Base-by-base conservation (phyloP, 331 rosid species). In the Quercus lobata region DNA sequence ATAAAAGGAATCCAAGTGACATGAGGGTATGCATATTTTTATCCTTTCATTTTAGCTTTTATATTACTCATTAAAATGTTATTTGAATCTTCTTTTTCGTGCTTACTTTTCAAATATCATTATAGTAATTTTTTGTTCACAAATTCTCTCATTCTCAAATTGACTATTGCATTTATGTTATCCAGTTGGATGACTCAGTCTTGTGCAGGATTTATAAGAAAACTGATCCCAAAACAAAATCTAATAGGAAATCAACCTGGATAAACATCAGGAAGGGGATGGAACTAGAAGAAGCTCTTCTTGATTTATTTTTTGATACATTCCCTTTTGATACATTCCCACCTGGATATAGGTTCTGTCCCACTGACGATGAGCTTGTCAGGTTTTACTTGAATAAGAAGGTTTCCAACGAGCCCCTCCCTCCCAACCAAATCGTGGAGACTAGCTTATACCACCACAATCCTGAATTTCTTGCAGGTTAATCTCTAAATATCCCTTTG, bases 301-400 rank as follows among this genome's bases (percentile, higher is more conserved):
- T 37, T 37, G 46, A 37, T 37, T 37, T 37, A 37, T 8, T 37
- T 37, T 37, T 37, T 37, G 46, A 37, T 37, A 25, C 27, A 25
- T 25, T 25, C 27, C 27, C 27, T 25, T 25, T 25, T 25, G 27
- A 25, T 25, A 2, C 54, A 25, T 14, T 27, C 16, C 80, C 80
- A 5, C 76, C 86, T 2, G 86, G 88, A 5, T 84, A 34, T 73
- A 75, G 83, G 46, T 84, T 84, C 54, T 55, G 63, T 15, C 88
- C 82, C n/a, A 62, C 75, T 0, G 88, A 85, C 35, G 77, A 82
- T 52, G 84, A 82, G 63, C 83, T 85, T 0, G 56, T 85, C 21
- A 15, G 72, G 29, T 29, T 29, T 21, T 85, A 79, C 69, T 62
- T 85, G 32, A 32, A 29, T 53, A 82, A 72, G 52, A 85, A 76